Conservation (phyloP, 495 filamentous ascomycete genomes). For the Lasiosphaeria hispida region DNA sequence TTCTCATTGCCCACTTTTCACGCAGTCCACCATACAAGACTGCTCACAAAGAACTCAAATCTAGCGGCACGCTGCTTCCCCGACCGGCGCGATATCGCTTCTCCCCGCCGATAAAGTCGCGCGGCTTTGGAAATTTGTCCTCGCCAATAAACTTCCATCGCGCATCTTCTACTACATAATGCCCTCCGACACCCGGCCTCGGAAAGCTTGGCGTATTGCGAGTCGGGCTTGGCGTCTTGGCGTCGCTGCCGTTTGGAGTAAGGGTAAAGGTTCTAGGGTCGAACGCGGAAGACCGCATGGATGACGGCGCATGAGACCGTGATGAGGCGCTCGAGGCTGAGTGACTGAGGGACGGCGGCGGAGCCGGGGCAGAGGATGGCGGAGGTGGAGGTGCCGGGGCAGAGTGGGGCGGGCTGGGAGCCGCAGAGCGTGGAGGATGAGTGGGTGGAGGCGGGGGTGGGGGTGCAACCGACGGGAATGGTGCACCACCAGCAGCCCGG, state of each 20-base stretch:
- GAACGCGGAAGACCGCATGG: conserved; percentile 53
- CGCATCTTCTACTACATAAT: conserved; percentile 67
- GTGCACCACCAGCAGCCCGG: conserved; percentile 44
- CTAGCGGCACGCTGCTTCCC: conserved; percentile 90
- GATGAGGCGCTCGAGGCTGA: conserved; percentile 34
- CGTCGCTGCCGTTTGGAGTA: conserved; percentile 46
- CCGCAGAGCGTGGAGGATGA: conserved; percentile 32
- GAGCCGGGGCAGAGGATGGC: conserved; percentile 30
- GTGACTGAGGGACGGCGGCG: conserved; percentile 34
- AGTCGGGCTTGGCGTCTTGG: conserved; percentile 45
- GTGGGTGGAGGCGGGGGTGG: conserved; percentile 39
- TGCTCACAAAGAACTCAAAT: conserved; percentile 55
- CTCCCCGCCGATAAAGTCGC: conserved; percentile 66
- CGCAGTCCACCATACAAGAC: too few species aligned
- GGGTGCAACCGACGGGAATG: conserved; percentile 41
- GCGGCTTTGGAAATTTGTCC: conserved; percentile 76
- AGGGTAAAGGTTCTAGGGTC: conserved; percentile 79
- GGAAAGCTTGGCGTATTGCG: conserved; percentile 27
- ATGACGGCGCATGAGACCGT: conserved; percentile 29
- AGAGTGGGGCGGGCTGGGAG: conserved; percentile 34
- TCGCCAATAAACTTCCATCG: conserved; percentile 88
- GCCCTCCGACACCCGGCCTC: conserved; percentile 38
- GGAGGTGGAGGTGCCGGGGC: conserved; percentile 37
- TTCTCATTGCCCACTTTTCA: too few species aligned
- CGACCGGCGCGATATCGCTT: conserved; percentile 86